Percentiles rank a stretch among this genome's conserved stretches.
Conservation (phyloP, 345 rosid species). For the Linum usitatissimum region DNA sequence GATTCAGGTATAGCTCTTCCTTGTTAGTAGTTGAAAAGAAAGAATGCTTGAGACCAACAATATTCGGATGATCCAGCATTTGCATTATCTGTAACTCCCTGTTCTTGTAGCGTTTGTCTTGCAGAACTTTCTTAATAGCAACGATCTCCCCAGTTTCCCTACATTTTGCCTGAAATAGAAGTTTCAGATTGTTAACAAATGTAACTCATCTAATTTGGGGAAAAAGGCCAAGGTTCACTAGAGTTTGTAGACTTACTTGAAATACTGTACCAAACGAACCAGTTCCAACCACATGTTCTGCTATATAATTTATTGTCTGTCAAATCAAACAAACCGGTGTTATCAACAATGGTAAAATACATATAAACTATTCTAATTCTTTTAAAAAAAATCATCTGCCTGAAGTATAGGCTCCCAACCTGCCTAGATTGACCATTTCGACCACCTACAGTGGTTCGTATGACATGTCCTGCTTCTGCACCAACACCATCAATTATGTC, state of each 20-base stretch:
- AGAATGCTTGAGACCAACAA: constrained; percentile 72
- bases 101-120: constrained; percentile 95
- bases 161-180: constrained; percentile 72
- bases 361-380: neutral
- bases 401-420: constrained; percentile 28
- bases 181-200: constrained; percentile 13
- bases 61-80: constrained; percentile 88
- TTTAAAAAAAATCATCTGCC: neutral
- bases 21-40: constrained; percentile 92
- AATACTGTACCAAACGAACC: constrained; percentile 93
- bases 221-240: constrained; percentile 1
- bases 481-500: constrained; percentile 80
- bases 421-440: constrained; percentile 88
- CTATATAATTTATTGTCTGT: constrained; percentile 77
- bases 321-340: constrained; percentile 18
- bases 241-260: constrained; percentile 49
- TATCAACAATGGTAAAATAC: constrained; percentile 11
- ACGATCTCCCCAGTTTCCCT: constrained; percentile 90
- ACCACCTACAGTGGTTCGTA: constrained; percentile 79
- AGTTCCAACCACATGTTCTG: constrained; percentile 94
- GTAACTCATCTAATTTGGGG: neutral
- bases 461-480: constrained; percentile 84
- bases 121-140: constrained; percentile 96
- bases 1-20: constrained; percentile 91
- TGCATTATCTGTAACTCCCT: constrained; percentile 89